Percentiles rank a stretch among this genome's conserved stretches.
phyloP scores from a whole-genome alignment of 108 stramenopile genomes.

The Pseudonitzschia delicatissima region DNA sequence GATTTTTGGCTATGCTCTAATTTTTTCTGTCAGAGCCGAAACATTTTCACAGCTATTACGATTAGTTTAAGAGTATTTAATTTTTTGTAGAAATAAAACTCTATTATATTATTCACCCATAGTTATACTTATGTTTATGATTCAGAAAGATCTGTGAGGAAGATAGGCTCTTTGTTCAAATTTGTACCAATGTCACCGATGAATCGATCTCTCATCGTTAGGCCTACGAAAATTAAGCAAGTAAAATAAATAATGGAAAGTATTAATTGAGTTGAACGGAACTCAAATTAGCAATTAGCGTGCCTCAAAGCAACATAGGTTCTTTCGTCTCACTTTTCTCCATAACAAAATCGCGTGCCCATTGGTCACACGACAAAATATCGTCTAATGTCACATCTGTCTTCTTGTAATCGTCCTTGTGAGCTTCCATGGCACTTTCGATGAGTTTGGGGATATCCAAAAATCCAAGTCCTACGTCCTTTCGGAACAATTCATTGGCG shows the following conservation, averaged over 20 bases:
- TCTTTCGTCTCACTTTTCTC: constrained; percentile 42
- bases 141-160: not conserved
- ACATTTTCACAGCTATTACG: too few relatives aligned
- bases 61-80: too few relatives aligned
- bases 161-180: constrained; percentile 1
- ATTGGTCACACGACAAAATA: constrained; percentile 88
- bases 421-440: constrained; percentile 92
- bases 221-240: not conserved
- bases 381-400: constrained; percentile 85
- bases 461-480: constrained; percentile 85
- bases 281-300: not conserved
- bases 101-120: too few relatives aligned
- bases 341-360: constrained; percentile 83
- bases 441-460: constrained; percentile 91
- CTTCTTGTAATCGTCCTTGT: constrained; percentile 86
- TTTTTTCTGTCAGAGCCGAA: too few relatives aligned
- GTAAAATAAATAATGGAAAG: not conserved
- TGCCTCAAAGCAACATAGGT: constrained; percentile 13
- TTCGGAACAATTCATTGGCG: constrained; percentile 94
- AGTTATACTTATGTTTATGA: not conserved
- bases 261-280: not conserved
- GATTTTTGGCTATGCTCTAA: too few relatives aligned
- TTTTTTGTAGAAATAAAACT: too few relatives aligned
- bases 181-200: constrained; percentile 8
- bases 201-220: not conserved